Evolutionary conservation across 2,329 filamentous ascomycete genomes (phyloP).

Genomic region (Fusarium temperatum): DNA sequence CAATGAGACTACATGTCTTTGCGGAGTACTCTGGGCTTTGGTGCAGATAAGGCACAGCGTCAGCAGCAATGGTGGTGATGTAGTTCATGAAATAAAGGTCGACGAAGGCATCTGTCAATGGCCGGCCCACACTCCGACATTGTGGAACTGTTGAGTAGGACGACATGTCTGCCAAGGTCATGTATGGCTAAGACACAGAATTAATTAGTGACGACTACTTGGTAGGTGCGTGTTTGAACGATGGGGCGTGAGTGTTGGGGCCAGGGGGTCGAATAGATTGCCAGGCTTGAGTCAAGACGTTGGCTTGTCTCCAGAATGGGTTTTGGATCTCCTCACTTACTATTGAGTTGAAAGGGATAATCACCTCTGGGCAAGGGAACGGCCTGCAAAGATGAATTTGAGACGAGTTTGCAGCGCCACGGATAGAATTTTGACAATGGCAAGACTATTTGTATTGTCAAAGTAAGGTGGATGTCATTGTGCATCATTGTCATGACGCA

Average conservation of each 20-base stretch:
- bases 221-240: fast-evolving
- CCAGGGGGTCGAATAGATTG: not conserved
- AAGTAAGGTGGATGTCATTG: not conserved
- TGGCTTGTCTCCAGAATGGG: not conserved
- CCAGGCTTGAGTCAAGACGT: not conserved
- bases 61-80: not conserved
- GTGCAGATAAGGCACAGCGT: not conserved
- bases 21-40: not conserved
- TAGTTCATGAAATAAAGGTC: slow-evolving; percentile 8
- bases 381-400: not conserved
- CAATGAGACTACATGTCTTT: not conserved
- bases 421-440: not conserved
- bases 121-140: not conserved
- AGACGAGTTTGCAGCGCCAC: too few species aligned
- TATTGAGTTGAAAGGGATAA: not conserved
- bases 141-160: not conserved
- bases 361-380: not conserved
- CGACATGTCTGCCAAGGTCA: not conserved
- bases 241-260: not conserved
- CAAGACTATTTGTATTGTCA: not conserved
- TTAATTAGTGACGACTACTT: not conserved
- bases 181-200: not conserved
- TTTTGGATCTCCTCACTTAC: not conserved
- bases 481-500: not conserved
- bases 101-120: not conserved